Base-by-base conservation (phyloP, 345 rosid genomes). In the Hibiscus trionum region DNA sequence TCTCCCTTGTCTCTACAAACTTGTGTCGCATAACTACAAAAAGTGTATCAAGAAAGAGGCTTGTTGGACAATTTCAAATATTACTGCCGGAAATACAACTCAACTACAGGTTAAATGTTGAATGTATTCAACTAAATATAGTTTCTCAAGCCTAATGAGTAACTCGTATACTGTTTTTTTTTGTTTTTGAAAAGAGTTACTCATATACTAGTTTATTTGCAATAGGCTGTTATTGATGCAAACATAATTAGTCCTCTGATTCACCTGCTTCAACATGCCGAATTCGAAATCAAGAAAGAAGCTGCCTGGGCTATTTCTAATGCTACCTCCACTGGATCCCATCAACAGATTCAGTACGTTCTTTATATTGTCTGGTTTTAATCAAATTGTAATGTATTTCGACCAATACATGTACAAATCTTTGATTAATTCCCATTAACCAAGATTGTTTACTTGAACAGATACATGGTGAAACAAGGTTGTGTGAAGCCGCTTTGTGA, bases 271-370 rank as follows among this genome's bases (percentile, higher is more conserved):
- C 82, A 81, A 64, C 85, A 39, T 77, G 87, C 92, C 15, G 97
- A 91, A 66, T 86, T 91, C 63, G 97, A 91, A 73, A 83, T 91
- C 10, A 91, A 91, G 78, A 88, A 91, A 69, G 94, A 91, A 83
- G 90, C 92, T 77, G 91, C 93, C 35, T 90, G 96, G 96, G 91
- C 85, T 29, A 82, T 90, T 69, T 90, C 91, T 52, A 91, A 91
- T 81, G 92, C 92, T 57, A 88, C 90, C 11, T 85, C 90, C 78
- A 87, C 90, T 70, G 97, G 92, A 49, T 75, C 82, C 61, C 81
- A 74, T 73, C 89, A 88, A 33, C 97, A 91, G 53, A 88, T 91
- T 77, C 86, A 87, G 93, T 88, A 85, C 24, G 72, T 8, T 2
- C 24, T 49, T 15, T 11, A 11, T 2, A 47, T 10, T 47, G 42